Conservation (phyloP, 805 yeast species). For the Kluyveromyces lactis region DNA sequence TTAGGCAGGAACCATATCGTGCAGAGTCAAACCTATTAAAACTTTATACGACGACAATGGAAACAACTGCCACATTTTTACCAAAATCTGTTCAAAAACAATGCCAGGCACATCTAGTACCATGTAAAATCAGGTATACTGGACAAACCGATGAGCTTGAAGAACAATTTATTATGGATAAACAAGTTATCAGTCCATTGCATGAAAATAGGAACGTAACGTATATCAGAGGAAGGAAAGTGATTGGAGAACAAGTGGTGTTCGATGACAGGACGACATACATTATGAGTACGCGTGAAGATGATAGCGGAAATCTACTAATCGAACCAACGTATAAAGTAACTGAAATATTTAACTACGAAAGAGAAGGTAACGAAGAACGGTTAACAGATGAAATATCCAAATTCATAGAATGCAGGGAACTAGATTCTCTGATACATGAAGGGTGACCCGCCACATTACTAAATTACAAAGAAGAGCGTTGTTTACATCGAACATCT, state of each 20-base stretch:
- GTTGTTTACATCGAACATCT: too few species aligned
- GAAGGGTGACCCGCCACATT: background rate
- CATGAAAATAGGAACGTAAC: slow-evolving; percentile 10
- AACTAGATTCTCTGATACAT: background rate
- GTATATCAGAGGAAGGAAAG: slow-evolving; percentile 31
- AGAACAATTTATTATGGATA: slow-evolving; percentile 11
- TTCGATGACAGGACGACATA: slow-evolving; percentile 10
- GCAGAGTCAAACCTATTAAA: too few species aligned
- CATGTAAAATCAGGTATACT: slow-evolving; percentile 15
- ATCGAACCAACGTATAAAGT: slow-evolving; percentile 7
- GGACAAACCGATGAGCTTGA: slow-evolving; percentile 15
- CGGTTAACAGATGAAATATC: slow-evolving; percentile 19
- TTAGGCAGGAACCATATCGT: too few species aligned
- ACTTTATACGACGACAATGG: too few species aligned
- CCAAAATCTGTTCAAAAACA: background rate
- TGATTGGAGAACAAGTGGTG: slow-evolving; percentile 20
- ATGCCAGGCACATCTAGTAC: slow-evolving; percentile 15
- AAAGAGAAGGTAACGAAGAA: slow-evolving; percentile 31
- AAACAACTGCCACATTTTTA: background rate
- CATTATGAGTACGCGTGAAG: slow-evolving; percentile 11
- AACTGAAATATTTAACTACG: slow-evolving; percentile 23
- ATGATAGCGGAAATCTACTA: slow-evolving; percentile 11
- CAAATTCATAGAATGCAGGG: slow-evolving; percentile 21
- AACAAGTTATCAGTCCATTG: slow-evolving; percentile 6
- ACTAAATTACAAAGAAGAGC: too few species aligned